Evolutionary conservation across 441 rosid genomes (phyloP), one percentile per base, ranked within the genome.

Genomic region (Erysimum cheiri): DNA sequence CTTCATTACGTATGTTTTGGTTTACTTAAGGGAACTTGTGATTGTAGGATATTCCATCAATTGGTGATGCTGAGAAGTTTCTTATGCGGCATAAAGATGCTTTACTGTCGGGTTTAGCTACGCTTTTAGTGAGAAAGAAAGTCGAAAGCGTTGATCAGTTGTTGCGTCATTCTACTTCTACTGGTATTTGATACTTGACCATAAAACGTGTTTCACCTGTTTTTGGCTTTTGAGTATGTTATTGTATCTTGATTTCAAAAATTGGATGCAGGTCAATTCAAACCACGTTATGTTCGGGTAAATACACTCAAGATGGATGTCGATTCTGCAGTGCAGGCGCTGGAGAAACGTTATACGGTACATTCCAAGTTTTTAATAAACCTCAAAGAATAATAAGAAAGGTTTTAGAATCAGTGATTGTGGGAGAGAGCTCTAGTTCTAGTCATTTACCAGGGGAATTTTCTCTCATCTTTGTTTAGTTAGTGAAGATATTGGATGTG

Each of bases 221-320:
- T 31, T 46, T 43, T 26, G 47, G 19, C 3, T 14, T 63, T 37
- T 54, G 35, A 59, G 29, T 49, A 28, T 7, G 15, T 57, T 62
- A 36, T 1, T 50, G 6, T 63, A 14, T 57, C 49, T 74, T 58
- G 50, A 67, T 60, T 77, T 60, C 4, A 52, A 40, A 60, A 67
- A 69, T 52, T 76, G 33, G 70, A 52, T 73, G 82, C 83, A 93
- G 98, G 85, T 80, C 72, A 77, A 59, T 39, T 78, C 39, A 89
- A 82, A 75, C 96, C 96, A 53, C 86, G 96, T 36, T 87, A 85
- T 60, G 91, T 88, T 75, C 93, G 97, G 46, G 96, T 93, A 31
- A 93, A 93, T 82, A 85, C 96, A 28, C 81, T 93, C 54, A 91
- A 89, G 78, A 60, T 87, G 83, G 89, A 83, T 81, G 82, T 85